Evolutionary conservation across 345 rosid genomes (phyloP).

Genomic region (Erodium maritimum): DNA sequence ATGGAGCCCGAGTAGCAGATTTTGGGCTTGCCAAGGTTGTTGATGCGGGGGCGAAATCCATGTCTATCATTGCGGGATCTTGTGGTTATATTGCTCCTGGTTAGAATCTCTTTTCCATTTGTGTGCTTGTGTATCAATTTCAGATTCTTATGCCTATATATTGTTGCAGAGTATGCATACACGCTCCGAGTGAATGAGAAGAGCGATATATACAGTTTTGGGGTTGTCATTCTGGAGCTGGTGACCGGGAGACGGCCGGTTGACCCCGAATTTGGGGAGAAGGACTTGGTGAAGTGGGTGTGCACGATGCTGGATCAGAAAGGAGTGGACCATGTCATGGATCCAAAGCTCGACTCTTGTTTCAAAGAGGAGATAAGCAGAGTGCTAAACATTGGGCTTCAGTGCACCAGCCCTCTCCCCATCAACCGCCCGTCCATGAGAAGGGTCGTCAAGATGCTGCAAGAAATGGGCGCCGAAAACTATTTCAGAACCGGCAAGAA

Average conservation of each 20-base stretch:
- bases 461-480: constrained; percentile 48
- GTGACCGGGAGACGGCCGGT: constrained; percentile 70
- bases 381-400: constrained; percentile 76
- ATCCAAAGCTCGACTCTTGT: constrained; percentile 65
- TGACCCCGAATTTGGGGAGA: constrained; percentile 80
- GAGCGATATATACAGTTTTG: no score
- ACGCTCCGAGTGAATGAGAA: constrained; percentile 94
- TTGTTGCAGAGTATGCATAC: constrained; percentile 95
- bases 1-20: constrained; percentile 87
- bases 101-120: constrained; percentile 30
- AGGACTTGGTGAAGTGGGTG: constrained; percentile 91
- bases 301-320: constrained; percentile 69
- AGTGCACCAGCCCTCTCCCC: constrained; percentile 77
- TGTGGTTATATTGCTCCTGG: constrained; percentile 99
- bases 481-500: constrained; percentile 23
- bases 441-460: constrained; percentile 83
- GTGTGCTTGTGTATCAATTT: no score
- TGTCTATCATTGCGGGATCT: constrained; percentile 94
- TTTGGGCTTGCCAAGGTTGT: constrained; percentile 92
- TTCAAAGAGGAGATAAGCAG: constrained; percentile 78
- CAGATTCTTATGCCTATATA: no score
- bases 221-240: constrained; percentile 84
- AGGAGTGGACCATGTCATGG: constrained; percentile 70
- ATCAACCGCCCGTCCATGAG: constrained; percentile 96
- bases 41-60: constrained; percentile 56